These are phyloP conservation scores for Cadophora gregata DNA, from an alignment of 2,329 filamentous ascomycete species.

Conservation along the genomic window DNA sequence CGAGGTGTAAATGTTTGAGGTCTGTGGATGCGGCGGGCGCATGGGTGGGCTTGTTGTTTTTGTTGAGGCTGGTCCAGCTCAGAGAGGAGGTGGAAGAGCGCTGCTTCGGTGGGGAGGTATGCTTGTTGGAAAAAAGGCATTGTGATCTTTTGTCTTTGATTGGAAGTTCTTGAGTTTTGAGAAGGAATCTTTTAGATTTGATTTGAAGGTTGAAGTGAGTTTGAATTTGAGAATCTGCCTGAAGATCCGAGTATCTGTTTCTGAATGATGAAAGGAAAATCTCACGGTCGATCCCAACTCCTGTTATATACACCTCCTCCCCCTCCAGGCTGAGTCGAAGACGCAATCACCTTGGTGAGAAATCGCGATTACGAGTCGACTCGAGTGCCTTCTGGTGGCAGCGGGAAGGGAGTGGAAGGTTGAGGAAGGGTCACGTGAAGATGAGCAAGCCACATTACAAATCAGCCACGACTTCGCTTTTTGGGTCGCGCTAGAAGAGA, in stretches of 20 bases:
- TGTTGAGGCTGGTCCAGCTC: slow-evolving; percentile 55
- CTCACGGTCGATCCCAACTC: slow-evolving; percentile 17
- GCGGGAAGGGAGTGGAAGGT: slow-evolving; percentile 32
- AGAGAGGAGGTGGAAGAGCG: slow-evolving; percentile 65
- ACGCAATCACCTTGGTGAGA: slow-evolving; percentile 35
- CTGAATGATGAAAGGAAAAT: slow-evolving; percentile 37
- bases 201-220: not conserved
- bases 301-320: slow-evolving; percentile 32
- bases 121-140: slow-evolving; percentile 42
- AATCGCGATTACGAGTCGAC: slow-evolving; percentile 35
- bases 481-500: not conserved
- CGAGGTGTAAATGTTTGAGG: slow-evolving; percentile 66
- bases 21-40: slow-evolving; percentile 43
- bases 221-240: slow-evolving; percentile 4
- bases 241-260: slow-evolving; percentile 27
- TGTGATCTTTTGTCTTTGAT: slow-evolving; percentile 24
- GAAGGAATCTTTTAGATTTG: slow-evolving; percentile 21
- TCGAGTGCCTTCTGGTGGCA: slow-evolving; percentile 32
- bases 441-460: slow-evolving; percentile 23
- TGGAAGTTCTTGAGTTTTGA: slow-evolving; percentile 16
- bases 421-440: slow-evolving; percentile 14
- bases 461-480: slow-evolving; percentile 48
- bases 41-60: slow-evolving; percentile 23
- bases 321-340: slow-evolving; percentile 31
- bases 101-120: slow-evolving; percentile 34